Percentiles rank a stretch among this genome's conserved stretches.
Evolutionary conservation across 2,329 filamentous ascomycete species (phyloP).

Genomic region (Calycina marina): DNA sequence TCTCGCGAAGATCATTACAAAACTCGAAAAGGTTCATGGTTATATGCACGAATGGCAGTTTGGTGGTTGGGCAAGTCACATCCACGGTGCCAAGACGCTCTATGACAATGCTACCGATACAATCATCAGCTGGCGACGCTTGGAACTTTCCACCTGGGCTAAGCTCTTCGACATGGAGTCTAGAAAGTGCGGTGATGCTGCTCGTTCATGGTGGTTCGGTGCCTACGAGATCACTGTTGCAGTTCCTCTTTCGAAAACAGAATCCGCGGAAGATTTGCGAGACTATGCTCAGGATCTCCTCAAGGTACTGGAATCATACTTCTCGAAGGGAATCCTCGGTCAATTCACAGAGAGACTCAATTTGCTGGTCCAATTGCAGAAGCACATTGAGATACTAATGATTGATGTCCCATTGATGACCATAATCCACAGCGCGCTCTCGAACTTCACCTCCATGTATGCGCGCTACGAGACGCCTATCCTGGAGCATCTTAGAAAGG

Average conservation of each 20-base stretch:
- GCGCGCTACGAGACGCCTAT: slow-evolving; percentile 54
- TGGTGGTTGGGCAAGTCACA: slow-evolving; percentile 67
- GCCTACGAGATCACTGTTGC: slow-evolving; percentile 82
- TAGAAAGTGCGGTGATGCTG: slow-evolving; percentile 59
- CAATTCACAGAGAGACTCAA: slow-evolving; percentile 63
- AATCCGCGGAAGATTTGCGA: slow-evolving; percentile 41
- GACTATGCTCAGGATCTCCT: slow-evolving; percentile 55
- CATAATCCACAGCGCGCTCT: slow-evolving; percentile 47
- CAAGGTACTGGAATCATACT: slow-evolving; percentile 65
- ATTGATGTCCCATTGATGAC: slow-evolving; percentile 42
- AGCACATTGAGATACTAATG: slow-evolving; percentile 48
- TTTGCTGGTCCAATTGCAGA: slow-evolving; percentile 49
- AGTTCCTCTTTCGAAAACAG: slow-evolving; percentile 48
- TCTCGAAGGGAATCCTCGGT: slow-evolving; percentile 63
- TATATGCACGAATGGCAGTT: slow-evolving; percentile 89
- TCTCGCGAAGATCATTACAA: slow-evolving; percentile 71
- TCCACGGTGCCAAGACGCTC: slow-evolving; percentile 52
- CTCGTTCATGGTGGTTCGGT: slow-evolving; percentile 90
- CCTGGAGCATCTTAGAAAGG: slow-evolving; percentile 47
- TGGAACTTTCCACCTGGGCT: slow-evolving; percentile 87
- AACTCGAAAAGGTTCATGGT: slow-evolving; percentile 73
- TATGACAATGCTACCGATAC: slow-evolving; percentile 69
- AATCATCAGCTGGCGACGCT: slow-evolving; percentile 75
- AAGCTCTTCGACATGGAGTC: slow-evolving; percentile 76
- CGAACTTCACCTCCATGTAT: slow-evolving; percentile 68